Evolutionary conservation across 148 eudicot genomes (phyloP), one percentile per base, ranked within the genome.

Genomic region (Amaranthus palmeri): DNA sequence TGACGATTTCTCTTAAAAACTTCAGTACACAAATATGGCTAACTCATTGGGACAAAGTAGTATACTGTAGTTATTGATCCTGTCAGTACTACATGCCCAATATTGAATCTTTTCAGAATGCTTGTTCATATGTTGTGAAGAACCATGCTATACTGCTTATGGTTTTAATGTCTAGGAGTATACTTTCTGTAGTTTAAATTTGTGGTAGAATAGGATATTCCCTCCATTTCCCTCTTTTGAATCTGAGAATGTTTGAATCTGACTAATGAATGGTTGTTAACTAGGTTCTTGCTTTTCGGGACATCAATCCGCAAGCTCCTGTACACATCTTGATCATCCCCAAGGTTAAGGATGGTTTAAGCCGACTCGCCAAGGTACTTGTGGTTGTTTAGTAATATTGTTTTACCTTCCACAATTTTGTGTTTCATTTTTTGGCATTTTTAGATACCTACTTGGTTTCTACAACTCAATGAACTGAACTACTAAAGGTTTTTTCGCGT

Each of bases 271-370:
- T 67, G 56, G 47, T 14, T 67, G 65, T 72, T n/a, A 47, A 41
- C 14, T 80, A 92, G 98, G 98, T 93, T 81, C 89, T 93, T 77
- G 96, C 96, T 68, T 93, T 93, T 70, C 87, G 95, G 82, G 98
- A 93, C 74, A 88, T 93, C 73, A 61, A 77, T 69, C 96, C 98
- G 15, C 98, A 93, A 84, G 98, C 95, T 65, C 96, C 98, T 58
- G 82, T 83, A 68, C 98, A 93, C 85, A 88, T 90, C 74, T 51
- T 93, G 84, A 80, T 92, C 73, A 90, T 92, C 73, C 98, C 98
- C 49, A 92, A 92, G 85, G 88, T 81, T 65, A 87, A 67, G 70
- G 93, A 92, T 84, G 98, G 93, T 46, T 78, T 92, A 74, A 92
- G 83, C 74, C 88, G 92, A 63, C 81, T 92, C 57, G 86, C 96